A percentile compares a stretch with the other conserved stretches of the same genome.
Conservation (phyloP, 352 stramenopile species). For the Aphanomyces cochlioides region DNA sequence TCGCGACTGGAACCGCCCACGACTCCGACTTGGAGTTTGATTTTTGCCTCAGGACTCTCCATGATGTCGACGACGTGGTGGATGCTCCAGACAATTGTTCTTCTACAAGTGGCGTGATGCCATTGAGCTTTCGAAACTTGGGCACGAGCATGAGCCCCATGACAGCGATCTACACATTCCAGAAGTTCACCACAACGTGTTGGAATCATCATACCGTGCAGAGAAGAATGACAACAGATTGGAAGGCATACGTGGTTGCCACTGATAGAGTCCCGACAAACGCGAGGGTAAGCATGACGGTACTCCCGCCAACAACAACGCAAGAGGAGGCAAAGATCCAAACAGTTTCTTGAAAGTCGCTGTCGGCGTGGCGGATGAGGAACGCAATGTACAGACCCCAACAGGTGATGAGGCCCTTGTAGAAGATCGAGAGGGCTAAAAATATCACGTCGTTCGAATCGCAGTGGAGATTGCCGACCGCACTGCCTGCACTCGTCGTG, state of each 20-base stretch:
- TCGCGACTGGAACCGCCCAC: too few relatives aligned
- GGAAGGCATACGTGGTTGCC: background rate
- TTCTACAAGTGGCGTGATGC: too few relatives aligned
- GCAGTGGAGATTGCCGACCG: conserved; percentile 37
- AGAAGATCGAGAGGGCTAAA: conserved; percentile 50
- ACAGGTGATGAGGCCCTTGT: conserved; percentile 47
- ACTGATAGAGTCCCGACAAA: conserved; percentile 35
- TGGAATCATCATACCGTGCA: conserved; percentile 32
- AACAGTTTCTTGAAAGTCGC: conserved; percentile 61
- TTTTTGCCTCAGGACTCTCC: too few relatives aligned
- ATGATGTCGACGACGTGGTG: too few relatives aligned
- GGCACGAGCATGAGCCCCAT: background rate
- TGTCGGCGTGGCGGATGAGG: conserved; percentile 53
- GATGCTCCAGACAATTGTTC: too few relatives aligned
- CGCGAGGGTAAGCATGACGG: conserved; percentile 28
- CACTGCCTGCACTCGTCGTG: conserved; percentile 33
- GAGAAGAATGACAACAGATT: conserved; percentile 30
- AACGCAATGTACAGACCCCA: conserved; percentile 49
- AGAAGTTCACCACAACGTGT: background rate
- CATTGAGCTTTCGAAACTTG: background rate
- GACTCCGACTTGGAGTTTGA: too few relatives aligned
- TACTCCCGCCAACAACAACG: conserved; percentile 40
- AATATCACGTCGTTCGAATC: conserved; percentile 51
- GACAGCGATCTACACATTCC: background rate
- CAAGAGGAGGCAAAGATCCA: conserved; percentile 54